Evolutionary conservation across 108 stramenopile genomes (phyloP).

Genomic region (Skeletonema marinoi): DNA sequence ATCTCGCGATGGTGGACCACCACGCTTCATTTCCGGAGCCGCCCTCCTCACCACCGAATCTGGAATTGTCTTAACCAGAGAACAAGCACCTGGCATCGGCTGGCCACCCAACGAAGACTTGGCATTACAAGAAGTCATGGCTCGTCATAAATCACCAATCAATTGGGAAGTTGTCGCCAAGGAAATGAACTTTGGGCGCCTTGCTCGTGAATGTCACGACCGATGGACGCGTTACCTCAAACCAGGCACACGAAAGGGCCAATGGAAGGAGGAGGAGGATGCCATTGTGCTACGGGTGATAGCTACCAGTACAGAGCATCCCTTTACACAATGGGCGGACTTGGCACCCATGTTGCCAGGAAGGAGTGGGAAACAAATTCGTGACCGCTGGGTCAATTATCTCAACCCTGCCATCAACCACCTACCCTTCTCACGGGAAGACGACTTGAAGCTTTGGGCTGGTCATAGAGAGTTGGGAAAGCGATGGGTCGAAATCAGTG

Average conservation of each 20-base stretch:
- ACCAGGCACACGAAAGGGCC: slow-evolving; percentile 83
- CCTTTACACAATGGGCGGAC: slow-evolving; percentile 48
- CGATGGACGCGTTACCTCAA: slow-evolving; percentile 85
- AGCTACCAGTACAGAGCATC: slow-evolving; percentile 9
- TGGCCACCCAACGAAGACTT: slow-evolving; percentile 26
- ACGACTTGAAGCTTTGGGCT: slow-evolving; percentile 38
- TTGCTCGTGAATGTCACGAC: slow-evolving; percentile 82
- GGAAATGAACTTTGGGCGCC: slow-evolving; percentile 18
- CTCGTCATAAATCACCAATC: slow-evolving; percentile 20
- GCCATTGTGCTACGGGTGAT: slow-evolving; percentile 30
- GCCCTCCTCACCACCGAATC: slow-evolving; percentile 4
- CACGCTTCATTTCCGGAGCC: neutral
- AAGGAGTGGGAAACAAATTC: slow-evolving; percentile 40
- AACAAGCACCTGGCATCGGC: slow-evolving; percentile 30
- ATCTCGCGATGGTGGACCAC: no score
- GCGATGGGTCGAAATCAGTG: slow-evolving; percentile 30
- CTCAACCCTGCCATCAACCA: slow-evolving; percentile 37
- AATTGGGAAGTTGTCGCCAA: slow-evolving; percentile 19
- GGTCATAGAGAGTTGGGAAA: slow-evolving; percentile 21
- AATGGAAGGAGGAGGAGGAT: slow-evolving; percentile 49
- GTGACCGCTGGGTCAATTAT: slow-evolving; percentile 47
- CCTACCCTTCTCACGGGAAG: slow-evolving; percentile 25
- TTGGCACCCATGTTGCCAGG: slow-evolving; percentile 38
- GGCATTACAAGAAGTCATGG: slow-evolving; percentile 16
- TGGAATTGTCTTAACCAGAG: slow-evolving; percentile 2